Evolutionary conservation across 2,329 filamentous ascomycete species (phyloP).

Genomic region (Neonectria hederae): DNA sequence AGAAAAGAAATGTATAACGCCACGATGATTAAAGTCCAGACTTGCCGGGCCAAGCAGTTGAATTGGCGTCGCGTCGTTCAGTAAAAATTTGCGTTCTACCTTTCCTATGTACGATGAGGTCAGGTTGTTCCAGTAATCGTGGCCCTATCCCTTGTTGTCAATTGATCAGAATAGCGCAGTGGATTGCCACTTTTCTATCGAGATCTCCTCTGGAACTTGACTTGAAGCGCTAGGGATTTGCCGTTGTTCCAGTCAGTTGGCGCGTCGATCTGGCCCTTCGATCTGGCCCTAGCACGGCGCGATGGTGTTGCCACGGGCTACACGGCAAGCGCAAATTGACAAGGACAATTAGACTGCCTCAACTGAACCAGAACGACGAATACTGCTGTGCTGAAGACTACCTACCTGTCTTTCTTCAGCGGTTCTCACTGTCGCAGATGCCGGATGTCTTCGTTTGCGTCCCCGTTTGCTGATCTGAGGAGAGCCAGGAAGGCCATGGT

Average conservation of each 20-base stretch:
- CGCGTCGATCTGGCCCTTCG: background rate
- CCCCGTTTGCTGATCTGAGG: background rate
- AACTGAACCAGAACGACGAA: too few relatives aligned
- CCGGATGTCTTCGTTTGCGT: background rate
- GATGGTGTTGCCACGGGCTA: background rate
- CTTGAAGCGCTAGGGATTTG: constrained; percentile 15
- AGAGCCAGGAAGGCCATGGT: background rate
- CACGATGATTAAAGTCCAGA: background rate
- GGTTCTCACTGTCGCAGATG: background rate
- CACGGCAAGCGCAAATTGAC: background rate
- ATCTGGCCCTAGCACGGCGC: background rate
- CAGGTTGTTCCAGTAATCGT: background rate
- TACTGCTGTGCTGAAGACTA: background rate
- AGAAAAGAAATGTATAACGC: background rate
- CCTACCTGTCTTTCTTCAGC: background rate
- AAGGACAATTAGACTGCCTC: background rate
- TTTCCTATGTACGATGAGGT: background rate
- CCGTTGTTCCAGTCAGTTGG: constrained; percentile 10
- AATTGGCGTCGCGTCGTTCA: background rate
- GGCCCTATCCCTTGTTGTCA: background rate
- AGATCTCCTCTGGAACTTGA: background rate
- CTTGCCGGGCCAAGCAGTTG: background rate
- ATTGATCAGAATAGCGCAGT: background rate
- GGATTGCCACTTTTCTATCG: background rate
- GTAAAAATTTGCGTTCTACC: background rate